A percentile compares a stretch with the other conserved stretches of the same genome.
Conservation (phyloP, 163 green algal genomes). For the Chloromonas sp. region DNA sequence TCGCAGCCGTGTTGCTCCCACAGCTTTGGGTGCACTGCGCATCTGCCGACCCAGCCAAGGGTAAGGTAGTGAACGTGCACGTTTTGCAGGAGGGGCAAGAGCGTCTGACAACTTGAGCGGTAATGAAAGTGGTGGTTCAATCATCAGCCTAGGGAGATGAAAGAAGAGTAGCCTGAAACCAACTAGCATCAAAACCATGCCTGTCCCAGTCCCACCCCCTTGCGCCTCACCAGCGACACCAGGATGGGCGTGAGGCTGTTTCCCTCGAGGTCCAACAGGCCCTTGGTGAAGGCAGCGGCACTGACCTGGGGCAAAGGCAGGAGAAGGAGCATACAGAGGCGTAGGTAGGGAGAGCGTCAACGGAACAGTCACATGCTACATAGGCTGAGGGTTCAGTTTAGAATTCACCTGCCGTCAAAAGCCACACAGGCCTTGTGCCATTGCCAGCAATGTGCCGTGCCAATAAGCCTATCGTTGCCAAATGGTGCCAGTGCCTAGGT, state of each 20-base stretch:
- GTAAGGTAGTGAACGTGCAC: not conserved
- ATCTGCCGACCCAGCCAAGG: not conserved
- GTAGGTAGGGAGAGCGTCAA: not conserved
- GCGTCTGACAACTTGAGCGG: too few relatives aligned
- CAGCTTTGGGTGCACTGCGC: not conserved
- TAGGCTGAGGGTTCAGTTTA: not conserved
- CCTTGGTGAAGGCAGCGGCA: slow-evolving; percentile 72
- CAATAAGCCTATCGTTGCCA: not conserved
- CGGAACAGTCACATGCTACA: not conserved
- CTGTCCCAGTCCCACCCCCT: not conserved
- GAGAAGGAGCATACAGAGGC: not conserved
- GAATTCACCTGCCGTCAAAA: not conserved
- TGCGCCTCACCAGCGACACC: slow-evolving; percentile 66
- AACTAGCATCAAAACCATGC: too few relatives aligned
- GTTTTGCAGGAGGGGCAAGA: not conserved
- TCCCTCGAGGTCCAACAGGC: slow-evolving; percentile 88
- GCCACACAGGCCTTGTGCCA: not conserved
- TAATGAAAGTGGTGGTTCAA: too few relatives aligned
- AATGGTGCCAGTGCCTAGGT: not conserved
- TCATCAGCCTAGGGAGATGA: too few relatives aligned
- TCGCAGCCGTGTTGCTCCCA: not conserved
- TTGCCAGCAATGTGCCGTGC: not conserved
- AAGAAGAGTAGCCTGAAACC: too few relatives aligned
- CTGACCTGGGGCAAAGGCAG: slow-evolving; percentile 44
- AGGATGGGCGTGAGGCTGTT: slow-evolving; percentile 86